Evolutionary conservation across 2,329 filamentous ascomycete genomes (phyloP).

Genomic region (Ceratocystis papillata): DNA sequence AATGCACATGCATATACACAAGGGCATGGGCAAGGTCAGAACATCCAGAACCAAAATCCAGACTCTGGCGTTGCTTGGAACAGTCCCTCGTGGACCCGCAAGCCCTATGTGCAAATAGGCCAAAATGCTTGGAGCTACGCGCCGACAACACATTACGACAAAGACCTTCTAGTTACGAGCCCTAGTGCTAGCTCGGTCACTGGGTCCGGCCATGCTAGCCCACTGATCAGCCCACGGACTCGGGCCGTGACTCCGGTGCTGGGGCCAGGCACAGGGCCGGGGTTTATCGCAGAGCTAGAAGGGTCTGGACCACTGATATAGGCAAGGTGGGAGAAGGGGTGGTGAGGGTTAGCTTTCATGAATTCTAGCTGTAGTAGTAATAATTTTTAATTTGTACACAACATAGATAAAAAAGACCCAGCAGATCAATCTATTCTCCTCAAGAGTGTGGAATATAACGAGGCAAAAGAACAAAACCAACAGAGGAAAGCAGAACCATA

Average conservation of each 20-base stretch:
- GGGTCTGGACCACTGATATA: conserved; percentile 19
- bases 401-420: too few relatives aligned
- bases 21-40: neutral
- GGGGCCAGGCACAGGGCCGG: neutral
- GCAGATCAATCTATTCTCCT: conserved; percentile 5
- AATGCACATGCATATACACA: neutral
- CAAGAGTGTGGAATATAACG: neutral
- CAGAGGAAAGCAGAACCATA: conserved; percentile 5
- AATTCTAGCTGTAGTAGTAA: neutral
- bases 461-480: conserved; percentile 4
- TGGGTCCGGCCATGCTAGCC: neutral
- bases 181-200: neutral
- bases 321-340: too few relatives aligned
- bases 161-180: neutral
- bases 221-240: conserved; percentile 7
- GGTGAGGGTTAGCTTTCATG: too few relatives aligned
- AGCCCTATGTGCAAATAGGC: conserved; percentile 7
- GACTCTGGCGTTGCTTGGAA: neutral
- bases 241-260: conserved; percentile 16
- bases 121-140: conserved; percentile 19
- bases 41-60: neutral
- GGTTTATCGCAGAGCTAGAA: conserved; percentile 15
- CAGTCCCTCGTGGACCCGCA: conserved; percentile 10
- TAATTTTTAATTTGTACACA: conserved; percentile 13
- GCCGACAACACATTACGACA: conserved; percentile 14